A percentile compares a stretch with the other conserved stretches of the same genome.
Evolutionary conservation across 176 grass and related monocot genomes (phyloP).

Genomic region (Aegilops tauschii): DNA sequence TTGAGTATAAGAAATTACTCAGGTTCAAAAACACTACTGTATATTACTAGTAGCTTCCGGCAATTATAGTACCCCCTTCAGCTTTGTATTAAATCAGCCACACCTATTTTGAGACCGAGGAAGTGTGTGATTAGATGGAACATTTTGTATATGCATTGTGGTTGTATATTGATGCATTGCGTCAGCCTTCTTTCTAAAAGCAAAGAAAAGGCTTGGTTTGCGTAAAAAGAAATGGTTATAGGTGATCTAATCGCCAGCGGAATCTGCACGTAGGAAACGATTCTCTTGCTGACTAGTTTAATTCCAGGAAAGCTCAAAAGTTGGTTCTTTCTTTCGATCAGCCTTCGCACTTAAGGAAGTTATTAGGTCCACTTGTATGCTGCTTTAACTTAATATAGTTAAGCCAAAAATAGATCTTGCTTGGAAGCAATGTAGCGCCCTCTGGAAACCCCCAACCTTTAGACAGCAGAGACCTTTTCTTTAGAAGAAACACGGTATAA

Average conservation of each 20-base stretch:
- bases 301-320: not conserved
- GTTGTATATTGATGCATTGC: not conserved
- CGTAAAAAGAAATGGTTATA: not conserved
- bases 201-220: no score
- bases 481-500: no score
- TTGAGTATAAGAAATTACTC: no score
- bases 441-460: not conserved
- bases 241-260: not conserved
- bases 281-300: not conserved
- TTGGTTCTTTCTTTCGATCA: not conserved
- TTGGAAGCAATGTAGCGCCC: not conserved
- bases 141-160: no score
- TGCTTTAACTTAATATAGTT: not conserved
- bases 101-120: no score
- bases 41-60: no score
- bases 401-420: not conserved
- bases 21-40: no score
- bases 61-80: no score
- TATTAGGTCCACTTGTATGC: not conserved
- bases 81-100: no score
- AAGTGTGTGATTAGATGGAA: no score
- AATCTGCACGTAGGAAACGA: not conserved
- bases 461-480: not conserved
- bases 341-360: constrained; percentile 27
- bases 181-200: not conserved